Conservation (phyloP, 306 rosid species). For the Vigna radiata region DNA sequence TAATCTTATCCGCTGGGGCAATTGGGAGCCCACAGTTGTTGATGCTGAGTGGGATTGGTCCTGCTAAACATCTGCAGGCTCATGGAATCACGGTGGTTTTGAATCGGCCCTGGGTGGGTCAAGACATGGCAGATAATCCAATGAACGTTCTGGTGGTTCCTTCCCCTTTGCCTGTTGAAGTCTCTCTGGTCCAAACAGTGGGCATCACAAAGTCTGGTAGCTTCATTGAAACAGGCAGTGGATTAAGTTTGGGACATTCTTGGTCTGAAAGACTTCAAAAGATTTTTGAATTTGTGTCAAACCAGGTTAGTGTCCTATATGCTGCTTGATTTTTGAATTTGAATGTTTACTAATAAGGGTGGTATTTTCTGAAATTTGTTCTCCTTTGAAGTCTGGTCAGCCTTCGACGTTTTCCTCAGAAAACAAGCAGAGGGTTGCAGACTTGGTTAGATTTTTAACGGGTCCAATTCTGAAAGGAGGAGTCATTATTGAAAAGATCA, state of each 20-base stretch:
- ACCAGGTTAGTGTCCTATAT: slow-evolving; percentile 57
- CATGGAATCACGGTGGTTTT: slow-evolving; percentile 60
- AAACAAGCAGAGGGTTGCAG: slow-evolving; percentile 29
- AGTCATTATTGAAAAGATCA: slow-evolving; percentile 66
- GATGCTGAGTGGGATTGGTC: slow-evolving; percentile 82
- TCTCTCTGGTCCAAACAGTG: slow-evolving; percentile 67
- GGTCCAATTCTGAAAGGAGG: slow-evolving; percentile 61
- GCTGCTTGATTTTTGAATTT: background rate
- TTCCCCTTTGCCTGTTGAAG: slow-evolving; percentile 76
- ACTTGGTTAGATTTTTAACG: slow-evolving; percentile 38
- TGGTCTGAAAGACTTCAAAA: slow-evolving; percentile 51
- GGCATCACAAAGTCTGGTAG: slow-evolving; percentile 67
- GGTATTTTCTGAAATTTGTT: slow-evolving; percentile 13
- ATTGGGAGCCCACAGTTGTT: slow-evolving; percentile 77
- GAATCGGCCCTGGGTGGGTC: slow-evolving; percentile 72
- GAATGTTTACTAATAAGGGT: background rate
- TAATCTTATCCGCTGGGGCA: slow-evolving; percentile 76
- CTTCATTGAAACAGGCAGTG: slow-evolving; percentile 71
- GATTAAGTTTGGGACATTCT: slow-evolving; percentile 52
- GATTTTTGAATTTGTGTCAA: slow-evolving; percentile 43
- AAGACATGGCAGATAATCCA: slow-evolving; percentile 85
- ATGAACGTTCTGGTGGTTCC: slow-evolving; percentile 65
- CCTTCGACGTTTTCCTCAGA: slow-evolving; percentile 41
- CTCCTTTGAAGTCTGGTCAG: slow-evolving; percentile 53
- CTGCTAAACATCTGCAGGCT: slow-evolving; percentile 63